Base-by-base conservation (phyloP, 352 stramenopile species). In the Phytophthora tubulina region DNA sequence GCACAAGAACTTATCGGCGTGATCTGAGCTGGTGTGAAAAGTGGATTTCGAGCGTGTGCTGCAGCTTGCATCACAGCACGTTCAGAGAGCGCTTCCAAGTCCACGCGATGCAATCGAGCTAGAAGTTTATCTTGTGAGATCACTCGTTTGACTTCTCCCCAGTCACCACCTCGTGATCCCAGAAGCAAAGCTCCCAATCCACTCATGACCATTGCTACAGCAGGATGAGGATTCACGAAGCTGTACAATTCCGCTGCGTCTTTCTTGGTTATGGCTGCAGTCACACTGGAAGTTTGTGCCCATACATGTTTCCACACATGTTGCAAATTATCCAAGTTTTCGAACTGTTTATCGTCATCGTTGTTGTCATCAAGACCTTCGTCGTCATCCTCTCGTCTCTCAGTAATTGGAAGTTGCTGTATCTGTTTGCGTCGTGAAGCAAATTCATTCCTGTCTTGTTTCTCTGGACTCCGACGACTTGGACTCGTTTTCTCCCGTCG, bases 1-100 rank as follows among this genome's bases (percentile, higher is more conserved):
- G 94, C 93, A 39, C 91, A 95, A 6, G 81, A 88, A 70, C 90
- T 97, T 59, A 98, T 90, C 6, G 90, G 84, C 0, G 67, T 76
- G 15, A 98, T 89, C 39, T 91, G 77, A 2, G 57, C 59, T 2
- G 86, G 75, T 8, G 80, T 75, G 56, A 96, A 97, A 1, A 94
- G 72, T 4, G 83, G 74, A 61, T 96, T 96, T 0, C 82, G 71
- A 50, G 83, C 78, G 21, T 94, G 83, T 0, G 72, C 61, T n/a
- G 82, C 80, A 10, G 77, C 78, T 38, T 78, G 71, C 41, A 83
- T 53, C 2, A 89, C 77, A 0, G 65, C 58, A 11, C 61, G 53
- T 13, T 81, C 56, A 0, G 71, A 70, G 10, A 96, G 30, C 8
- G 62, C 49, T 2, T 82, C 65, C 31, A 90, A 35, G n/a, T 84